Conservation (phyloP, 257 asterid species). For the Ilex aquifolium region DNA sequence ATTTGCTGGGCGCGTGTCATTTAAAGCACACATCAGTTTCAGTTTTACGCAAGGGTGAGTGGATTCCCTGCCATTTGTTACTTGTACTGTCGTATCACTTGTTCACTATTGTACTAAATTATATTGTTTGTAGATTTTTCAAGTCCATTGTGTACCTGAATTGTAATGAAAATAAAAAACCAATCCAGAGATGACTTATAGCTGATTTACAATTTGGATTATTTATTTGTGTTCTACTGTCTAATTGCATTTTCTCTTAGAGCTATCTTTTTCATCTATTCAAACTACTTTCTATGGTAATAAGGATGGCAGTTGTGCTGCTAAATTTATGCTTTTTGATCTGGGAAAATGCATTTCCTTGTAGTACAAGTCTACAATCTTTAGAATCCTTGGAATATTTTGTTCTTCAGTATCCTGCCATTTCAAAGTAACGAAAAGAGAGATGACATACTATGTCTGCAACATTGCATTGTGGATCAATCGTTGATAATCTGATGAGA, state of each 20-base stretch:
- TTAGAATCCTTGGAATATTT: too few species aligned
- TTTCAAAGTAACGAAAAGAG: too few species aligned
- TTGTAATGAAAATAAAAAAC: conserved; percentile 15
- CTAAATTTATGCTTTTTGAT: too few species aligned
- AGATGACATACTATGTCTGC: too few species aligned
- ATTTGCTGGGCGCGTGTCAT: neutral
- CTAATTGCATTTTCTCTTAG: neutral
- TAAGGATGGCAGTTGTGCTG: too few species aligned
- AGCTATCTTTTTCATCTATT: too few species aligned
- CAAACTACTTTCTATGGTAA: too few species aligned
- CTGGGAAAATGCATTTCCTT: too few species aligned
- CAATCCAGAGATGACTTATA: neutral
- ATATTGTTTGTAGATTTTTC: conserved; percentile 32
- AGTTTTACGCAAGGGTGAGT: neutral
- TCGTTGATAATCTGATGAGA: too few species aligned
- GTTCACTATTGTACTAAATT: conserved; percentile 11
- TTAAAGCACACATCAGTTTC: conserved; percentile 5
- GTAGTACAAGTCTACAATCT: too few species aligned
- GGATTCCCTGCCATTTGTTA: conserved; percentile 4
- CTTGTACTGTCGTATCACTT: conserved; percentile 7
- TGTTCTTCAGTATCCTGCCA: too few species aligned
- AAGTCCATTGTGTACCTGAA: conserved; percentile 13
- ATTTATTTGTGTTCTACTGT: neutral
- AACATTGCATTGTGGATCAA: too few species aligned
- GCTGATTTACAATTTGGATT: neutral